phyloP scores from a whole-genome alignment of 352 stramenopile species.

The Peronosclerospora sorghi region DNA sequence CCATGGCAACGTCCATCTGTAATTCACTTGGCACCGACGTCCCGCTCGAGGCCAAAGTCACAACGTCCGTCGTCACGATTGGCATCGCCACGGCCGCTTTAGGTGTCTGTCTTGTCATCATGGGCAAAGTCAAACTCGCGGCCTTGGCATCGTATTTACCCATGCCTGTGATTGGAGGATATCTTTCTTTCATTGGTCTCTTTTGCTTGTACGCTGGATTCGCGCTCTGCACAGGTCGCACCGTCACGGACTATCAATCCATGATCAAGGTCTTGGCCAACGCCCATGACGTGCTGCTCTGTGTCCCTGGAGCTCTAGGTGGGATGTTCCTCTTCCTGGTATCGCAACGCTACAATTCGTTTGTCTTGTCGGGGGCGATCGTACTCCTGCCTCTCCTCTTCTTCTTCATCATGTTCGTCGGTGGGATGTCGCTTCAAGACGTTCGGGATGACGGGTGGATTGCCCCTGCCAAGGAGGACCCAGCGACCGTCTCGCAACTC shows the following conservation, averaged over 20 bases:
- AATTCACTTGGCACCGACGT: conserved; percentile 56
- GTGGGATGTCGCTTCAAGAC: conserved; percentile 79
- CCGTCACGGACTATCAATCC: conserved; percentile 83
- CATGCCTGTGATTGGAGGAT: conserved; percentile 94
- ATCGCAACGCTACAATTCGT: conserved; percentile 68
- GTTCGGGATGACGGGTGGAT: conserved; percentile 89
- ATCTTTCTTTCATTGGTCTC: conserved; percentile 95
- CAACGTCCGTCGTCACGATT: conserved; percentile 91
- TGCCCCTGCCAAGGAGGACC: conserved; percentile 45
- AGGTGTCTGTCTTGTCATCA: conserved; percentile 87
- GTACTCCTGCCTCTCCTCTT: conserved; percentile 86
- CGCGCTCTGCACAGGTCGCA: conserved; percentile 83
- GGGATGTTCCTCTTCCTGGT: conserved; percentile 79
- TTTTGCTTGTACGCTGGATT: conserved; percentile 92
- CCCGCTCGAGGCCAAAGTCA: conserved; percentile 71
- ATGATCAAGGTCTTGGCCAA: conserved; percentile 54
- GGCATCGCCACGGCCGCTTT: conserved; percentile 86
- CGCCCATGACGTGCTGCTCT: conserved; percentile 63
- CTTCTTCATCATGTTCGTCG: conserved; percentile 77
- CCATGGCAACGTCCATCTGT: conserved; percentile 89
- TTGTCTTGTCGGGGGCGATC: conserved; percentile 71
- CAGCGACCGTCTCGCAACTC: conserved; percentile 53
- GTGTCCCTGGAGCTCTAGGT: conserved; percentile 71
- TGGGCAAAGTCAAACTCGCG: conserved; percentile 91
- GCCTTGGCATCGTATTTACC: conserved; percentile 94